A percentile compares a stretch with the other conserved stretches of the same genome.
Conservation (phyloP, 2,329 filamentous ascomycete genomes). For the Ophiosphaerella herpotricha region DNA sequence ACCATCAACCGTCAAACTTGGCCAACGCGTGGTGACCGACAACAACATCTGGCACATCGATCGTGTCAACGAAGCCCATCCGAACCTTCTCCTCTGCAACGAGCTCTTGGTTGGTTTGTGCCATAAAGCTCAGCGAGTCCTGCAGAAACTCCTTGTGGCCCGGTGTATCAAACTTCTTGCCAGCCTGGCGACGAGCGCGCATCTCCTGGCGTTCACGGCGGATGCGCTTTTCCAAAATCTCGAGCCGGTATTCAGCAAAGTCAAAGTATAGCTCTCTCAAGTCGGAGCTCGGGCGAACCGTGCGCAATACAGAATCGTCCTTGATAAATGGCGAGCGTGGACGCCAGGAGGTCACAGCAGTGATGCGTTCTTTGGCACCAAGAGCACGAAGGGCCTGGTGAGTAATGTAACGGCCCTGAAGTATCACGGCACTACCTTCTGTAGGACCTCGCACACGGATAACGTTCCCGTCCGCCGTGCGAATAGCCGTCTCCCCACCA, state of each 20-base stretch:
- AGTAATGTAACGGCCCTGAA: constrained; percentile 70
- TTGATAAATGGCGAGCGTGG: constrained; percentile 59
- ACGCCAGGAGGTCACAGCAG: constrained; percentile 69
- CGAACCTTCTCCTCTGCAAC: constrained; percentile 34
- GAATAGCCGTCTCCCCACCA: constrained; percentile 67
- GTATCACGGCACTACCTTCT: constrained; percentile 66
- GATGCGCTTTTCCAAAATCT: constrained; percentile 65
- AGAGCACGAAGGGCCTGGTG: constrained; percentile 66
- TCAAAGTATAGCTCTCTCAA: constrained; percentile 63
- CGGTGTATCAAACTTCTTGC: constrained; percentile 40
- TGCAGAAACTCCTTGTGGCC: constrained; percentile 43
- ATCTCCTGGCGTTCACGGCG: constrained; percentile 49
- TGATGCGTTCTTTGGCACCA: constrained; percentile 65
- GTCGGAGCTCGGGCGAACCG: constrained; percentile 63
- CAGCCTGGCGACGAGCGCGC: constrained; percentile 38
- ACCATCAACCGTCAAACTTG: no score
- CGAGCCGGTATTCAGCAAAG: constrained; percentile 66
- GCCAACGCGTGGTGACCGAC: constrained; percentile 11
- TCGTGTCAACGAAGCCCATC: constrained; percentile 32
- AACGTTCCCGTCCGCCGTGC: constrained; percentile 58
- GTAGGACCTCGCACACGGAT: constrained; percentile 64
- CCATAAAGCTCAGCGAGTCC: constrained; percentile 39
- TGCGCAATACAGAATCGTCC: constrained; percentile 66
- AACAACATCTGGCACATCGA: constrained; percentile 31
- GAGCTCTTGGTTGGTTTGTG: constrained; percentile 42